A percentile compares a stretch with the other conserved stretches of the same genome.
phyloP scores from a whole-genome alignment of 192 early-diverging fungal species.

The Coemansia sp. region DNA sequence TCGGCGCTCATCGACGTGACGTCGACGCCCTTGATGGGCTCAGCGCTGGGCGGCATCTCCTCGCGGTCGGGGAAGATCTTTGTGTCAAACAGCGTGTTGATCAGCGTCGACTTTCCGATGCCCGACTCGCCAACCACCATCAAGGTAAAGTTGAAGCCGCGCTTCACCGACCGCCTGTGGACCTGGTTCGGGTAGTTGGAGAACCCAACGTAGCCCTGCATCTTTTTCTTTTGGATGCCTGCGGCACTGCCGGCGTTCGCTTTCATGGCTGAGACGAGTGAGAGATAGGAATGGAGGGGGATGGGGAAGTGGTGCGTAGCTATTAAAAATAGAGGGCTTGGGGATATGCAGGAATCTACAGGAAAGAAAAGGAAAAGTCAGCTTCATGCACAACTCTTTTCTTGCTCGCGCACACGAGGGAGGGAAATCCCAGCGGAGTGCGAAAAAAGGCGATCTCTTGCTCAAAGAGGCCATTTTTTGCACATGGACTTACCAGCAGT shows the following conservation, averaged over 20 bases:
- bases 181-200: slow-evolving; percentile 94
- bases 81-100: slow-evolving; percentile 96
- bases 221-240: slow-evolving; percentile 54
- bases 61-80: slow-evolving; percentile 84
- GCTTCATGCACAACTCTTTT: too few relatives aligned
- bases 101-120: slow-evolving; percentile 94
- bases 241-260: slow-evolving; percentile 43
- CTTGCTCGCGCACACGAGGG: too few relatives aligned
- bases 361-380: slow-evolving; percentile 1
- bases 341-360: too few relatives aligned
- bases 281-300: neutral
- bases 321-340: neutral
- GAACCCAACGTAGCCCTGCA: slow-evolving; percentile 90
- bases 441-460: too few relatives aligned
- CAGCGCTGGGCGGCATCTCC: slow-evolving; percentile 61
- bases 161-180: slow-evolving; percentile 89
- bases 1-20: slow-evolving; percentile 81
- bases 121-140: slow-evolving; percentile 98
- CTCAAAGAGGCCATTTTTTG: too few relatives aligned
- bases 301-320: neutral
- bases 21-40: slow-evolving; percentile 68
- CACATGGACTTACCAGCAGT: too few relatives aligned
- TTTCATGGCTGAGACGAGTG: slow-evolving; percentile 36
- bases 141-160: slow-evolving; percentile 91
- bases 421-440: too few relatives aligned